Conservation (phyloP, 73 alveolate genomes). For the Tetrahymena elliotti region DNA sequence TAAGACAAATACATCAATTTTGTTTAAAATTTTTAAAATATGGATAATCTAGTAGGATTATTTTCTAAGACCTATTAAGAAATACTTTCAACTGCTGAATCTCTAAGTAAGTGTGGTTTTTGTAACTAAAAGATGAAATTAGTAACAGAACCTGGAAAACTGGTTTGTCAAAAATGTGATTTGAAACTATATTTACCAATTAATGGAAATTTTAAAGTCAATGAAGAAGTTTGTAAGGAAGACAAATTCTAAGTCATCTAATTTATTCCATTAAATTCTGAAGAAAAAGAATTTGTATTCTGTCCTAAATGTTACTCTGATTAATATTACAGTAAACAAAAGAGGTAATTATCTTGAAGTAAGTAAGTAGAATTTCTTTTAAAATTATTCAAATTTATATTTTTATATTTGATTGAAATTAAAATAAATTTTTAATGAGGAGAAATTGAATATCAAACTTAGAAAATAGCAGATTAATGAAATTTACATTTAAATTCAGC, state of each 20-base stretch:
- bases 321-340: background rate
- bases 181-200: background rate
- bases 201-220: background rate
- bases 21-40: constrained; percentile 44
- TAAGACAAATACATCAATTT: constrained; percentile 78
- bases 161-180: constrained; percentile 7
- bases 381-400: too few relatives aligned
- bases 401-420: too few relatives aligned
- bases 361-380: too few relatives aligned
- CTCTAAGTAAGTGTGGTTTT: constrained; percentile 24
- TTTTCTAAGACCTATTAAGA: background rate
- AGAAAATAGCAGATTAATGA: too few relatives aligned
- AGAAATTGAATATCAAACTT: too few relatives aligned
- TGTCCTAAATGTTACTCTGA: background rate
- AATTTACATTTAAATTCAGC: too few relatives aligned
- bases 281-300: background rate
- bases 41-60: background rate
- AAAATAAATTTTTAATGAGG: too few relatives aligned
- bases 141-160: background rate
- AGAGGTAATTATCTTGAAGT: background rate
- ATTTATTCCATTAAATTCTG: background rate
- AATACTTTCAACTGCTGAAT: background rate
- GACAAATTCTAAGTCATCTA: background rate
- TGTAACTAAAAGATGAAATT: background rate
- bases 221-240: background rate